A percentile compares a stretch with the other conserved stretches of the same genome.
Conservation (phyloP, 2,329 filamentous ascomycete species). For the Xylariomycetidae sp. region DNA sequence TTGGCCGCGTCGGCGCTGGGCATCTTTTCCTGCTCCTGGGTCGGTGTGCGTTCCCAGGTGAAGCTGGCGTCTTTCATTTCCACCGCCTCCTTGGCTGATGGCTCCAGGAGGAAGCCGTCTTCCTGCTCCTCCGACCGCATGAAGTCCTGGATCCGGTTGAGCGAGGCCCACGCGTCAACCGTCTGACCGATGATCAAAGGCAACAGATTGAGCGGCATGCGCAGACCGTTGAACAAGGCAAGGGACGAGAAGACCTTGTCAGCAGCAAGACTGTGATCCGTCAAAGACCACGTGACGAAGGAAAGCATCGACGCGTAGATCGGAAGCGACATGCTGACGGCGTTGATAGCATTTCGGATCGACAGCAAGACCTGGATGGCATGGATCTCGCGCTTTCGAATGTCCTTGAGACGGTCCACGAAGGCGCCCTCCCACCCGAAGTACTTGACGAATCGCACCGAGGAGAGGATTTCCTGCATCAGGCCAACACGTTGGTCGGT, state of each 20-base stretch:
- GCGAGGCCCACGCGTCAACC: slow-evolving; percentile 80
- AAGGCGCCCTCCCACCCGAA: slow-evolving; percentile 95
- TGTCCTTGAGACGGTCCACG: slow-evolving; percentile 65
- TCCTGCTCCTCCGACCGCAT: slow-evolving; percentile 77
- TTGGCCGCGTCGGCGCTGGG: slow-evolving; percentile 16
- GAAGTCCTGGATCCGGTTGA: slow-evolving; percentile 83
- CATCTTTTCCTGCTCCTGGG: slow-evolving; percentile 42
- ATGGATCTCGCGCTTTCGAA: slow-evolving; percentile 70
- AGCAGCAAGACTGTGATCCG: slow-evolving; percentile 62
- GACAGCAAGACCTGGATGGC: slow-evolving; percentile 79
- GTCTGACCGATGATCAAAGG: slow-evolving; percentile 84
- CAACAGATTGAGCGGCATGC: slow-evolving; percentile 83
- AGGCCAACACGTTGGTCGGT: slow-evolving; percentile 88
- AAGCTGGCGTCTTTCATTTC: slow-evolving; percentile 69
- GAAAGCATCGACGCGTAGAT: slow-evolving; percentile 93
- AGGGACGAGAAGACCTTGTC: slow-evolving; percentile 87
- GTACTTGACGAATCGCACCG: slow-evolving; percentile 91
- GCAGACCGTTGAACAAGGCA: slow-evolving; percentile 85
- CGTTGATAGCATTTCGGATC: slow-evolving; percentile 79
- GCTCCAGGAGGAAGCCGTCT: slow-evolving; percentile 56
- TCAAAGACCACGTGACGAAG: slow-evolving; percentile 74
- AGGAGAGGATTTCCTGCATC: slow-evolving; percentile 86
- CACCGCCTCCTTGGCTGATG: slow-evolving; percentile 61
- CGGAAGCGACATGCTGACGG: slow-evolving; percentile 77
- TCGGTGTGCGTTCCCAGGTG: slow-evolving; percentile 73